Conservation (phyloP, 768 basidiomycete genomes). For the Mycena maculata region DNA sequence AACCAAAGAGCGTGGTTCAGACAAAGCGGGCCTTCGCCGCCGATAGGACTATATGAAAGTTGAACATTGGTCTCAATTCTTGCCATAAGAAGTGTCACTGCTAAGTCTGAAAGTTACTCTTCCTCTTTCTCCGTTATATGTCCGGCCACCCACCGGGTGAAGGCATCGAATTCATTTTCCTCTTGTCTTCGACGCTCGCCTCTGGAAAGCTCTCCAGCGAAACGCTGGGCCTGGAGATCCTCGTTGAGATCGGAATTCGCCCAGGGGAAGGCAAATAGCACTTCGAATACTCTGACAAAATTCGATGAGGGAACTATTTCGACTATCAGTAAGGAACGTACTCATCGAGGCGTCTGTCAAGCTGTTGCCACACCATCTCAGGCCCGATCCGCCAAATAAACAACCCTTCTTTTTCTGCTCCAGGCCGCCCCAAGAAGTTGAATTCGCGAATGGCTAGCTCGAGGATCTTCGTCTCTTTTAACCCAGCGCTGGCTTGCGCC, state of each 20-base stretch:
- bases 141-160: not conserved
- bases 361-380: conserved; percentile 15
- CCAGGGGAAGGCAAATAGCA: not conserved
- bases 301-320: not conserved
- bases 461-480: conserved; percentile 7
- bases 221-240: not conserved
- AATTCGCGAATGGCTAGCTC: not conserved
- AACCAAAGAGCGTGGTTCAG: too few relatives aligned
- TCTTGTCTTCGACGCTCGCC: not conserved
- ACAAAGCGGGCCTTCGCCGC: too few relatives aligned
- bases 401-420: not conserved
- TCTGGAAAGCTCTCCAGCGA: not conserved
- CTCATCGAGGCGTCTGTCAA: conserved; percentile 18
- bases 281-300: conserved; percentile 9
- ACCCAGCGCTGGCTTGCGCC: not conserved
- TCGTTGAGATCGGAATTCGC: not conserved
- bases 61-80: too few relatives aligned
- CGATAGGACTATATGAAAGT: too few relatives aligned
- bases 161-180: conserved; percentile 3
- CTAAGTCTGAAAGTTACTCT: too few relatives aligned
- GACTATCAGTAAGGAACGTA: not conserved
- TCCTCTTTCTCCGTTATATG: too few relatives aligned
- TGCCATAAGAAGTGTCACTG: too few relatives aligned
- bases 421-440: not conserved
- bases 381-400: conserved; percentile 10